phyloP scores from a whole-genome alignment of 2,329 filamentous ascomycete genomes.

The Fusarium longipes region DNA sequence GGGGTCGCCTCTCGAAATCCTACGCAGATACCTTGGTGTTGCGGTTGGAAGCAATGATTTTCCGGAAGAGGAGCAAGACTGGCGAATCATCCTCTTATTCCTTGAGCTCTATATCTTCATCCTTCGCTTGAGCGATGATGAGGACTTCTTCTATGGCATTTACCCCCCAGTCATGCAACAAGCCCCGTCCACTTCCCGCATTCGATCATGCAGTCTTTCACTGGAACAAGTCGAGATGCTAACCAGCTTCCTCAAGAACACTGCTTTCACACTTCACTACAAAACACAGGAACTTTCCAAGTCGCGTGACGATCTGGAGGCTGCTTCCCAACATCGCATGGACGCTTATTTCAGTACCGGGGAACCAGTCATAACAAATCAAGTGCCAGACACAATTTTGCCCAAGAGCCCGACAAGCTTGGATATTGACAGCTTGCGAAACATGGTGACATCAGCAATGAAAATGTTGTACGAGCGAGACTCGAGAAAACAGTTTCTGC shows the following conservation, averaged over 20 bases:
- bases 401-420: constrained; percentile 53
- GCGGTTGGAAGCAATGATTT: constrained; percentile 44
- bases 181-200: constrained; percentile 58
- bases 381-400: background rate
- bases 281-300: constrained; percentile 72
- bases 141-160: constrained; percentile 84
- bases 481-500: constrained; percentile 86
- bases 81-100: constrained; percentile 90
- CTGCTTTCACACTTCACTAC: constrained; percentile 91
- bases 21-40: constrained; percentile 49
- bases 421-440: constrained; percentile 81
- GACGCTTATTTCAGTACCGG: constrained; percentile 46
- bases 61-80: constrained; percentile 66
- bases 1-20: constrained; percentile 45
- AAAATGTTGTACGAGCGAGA: constrained; percentile 94
- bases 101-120: constrained; percentile 95
- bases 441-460: constrained; percentile 81
- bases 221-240: constrained; percentile 78
- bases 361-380: background rate
- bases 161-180: constrained; percentile 54
- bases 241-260: constrained; percentile 87
- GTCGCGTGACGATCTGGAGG: constrained; percentile 38
- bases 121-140: constrained; percentile 91
- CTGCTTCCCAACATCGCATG: constrained; percentile 43
- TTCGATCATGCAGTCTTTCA: constrained; percentile 74